phyloP scores from a whole-genome alignment of 192 early-diverging fungal genomes.

The Rhizophagus clarus region DNA sequence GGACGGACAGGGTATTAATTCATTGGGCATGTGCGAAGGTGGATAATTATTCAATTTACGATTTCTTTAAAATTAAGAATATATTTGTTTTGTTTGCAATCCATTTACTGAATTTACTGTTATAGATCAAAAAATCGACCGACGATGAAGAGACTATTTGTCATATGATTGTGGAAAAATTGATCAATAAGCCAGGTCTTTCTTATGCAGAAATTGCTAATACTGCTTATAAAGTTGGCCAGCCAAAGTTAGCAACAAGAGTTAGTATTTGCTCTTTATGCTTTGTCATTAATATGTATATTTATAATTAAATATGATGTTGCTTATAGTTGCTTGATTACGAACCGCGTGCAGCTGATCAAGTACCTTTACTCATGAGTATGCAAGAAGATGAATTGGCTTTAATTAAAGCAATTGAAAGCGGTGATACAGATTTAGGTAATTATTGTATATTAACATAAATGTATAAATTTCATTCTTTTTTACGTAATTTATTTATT shows the following conservation, averaged over 20 bases:
- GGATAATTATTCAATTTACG: not conserved
- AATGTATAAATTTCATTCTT: not conserved
- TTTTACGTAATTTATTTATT: not conserved
- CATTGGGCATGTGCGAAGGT: conserved; percentile 98
- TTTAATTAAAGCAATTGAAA: conserved; percentile 87
- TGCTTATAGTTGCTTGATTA: conserved; percentile 78
- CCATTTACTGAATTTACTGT: conserved; percentile 8
- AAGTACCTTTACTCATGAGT: conserved; percentile 91
- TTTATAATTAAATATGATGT: not conserved
- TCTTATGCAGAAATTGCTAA: conserved; percentile 94
- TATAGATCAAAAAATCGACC: conserved; percentile 74
- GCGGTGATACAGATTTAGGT: conserved; percentile 94
- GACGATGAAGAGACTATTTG: conserved; percentile 90
- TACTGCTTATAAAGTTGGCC: conserved; percentile 83
- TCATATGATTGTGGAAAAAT: conserved; percentile 75
- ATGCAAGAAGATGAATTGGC: conserved; percentile 92
- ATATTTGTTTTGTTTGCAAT: not conserved
- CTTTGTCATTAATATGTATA: not conserved
- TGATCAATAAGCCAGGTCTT: conserved; percentile 69
- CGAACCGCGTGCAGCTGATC: conserved; percentile 91
- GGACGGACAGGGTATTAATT: conserved; percentile 79
- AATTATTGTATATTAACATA: not conserved
- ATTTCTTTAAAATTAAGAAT: not conserved
- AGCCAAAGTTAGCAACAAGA: conserved; percentile 81
- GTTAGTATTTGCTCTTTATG: conserved; percentile 38